Conservation (phyloP, 176 grass and related monocot species). For the Ampelocalamus luodianensis region DNA sequence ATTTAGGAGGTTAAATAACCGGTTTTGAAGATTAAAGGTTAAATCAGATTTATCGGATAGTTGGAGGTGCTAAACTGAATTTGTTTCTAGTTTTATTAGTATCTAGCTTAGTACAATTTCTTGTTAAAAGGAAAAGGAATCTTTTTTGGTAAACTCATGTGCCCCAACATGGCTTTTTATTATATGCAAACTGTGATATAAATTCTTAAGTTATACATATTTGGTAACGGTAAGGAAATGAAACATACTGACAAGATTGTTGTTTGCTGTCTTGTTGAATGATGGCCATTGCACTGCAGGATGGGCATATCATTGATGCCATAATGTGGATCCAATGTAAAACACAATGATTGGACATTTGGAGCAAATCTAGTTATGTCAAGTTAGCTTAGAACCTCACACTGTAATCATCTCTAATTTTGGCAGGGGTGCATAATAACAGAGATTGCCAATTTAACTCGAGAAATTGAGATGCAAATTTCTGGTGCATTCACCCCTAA, state of each 20-base stretch:
- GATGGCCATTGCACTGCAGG: not conserved
- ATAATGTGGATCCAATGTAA: conserved; percentile 43
- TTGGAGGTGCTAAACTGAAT: too few relatives aligned
- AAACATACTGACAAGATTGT: too few relatives aligned
- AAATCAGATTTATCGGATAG: too few relatives aligned
- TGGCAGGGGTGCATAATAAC: not conserved
- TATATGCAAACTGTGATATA: too few relatives aligned
- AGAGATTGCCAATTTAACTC: not conserved
- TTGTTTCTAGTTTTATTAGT: too few relatives aligned
- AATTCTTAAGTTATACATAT: too few relatives aligned
- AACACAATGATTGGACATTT: not conserved
- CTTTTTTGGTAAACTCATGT: too few relatives aligned
- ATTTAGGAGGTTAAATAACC: too few relatives aligned
- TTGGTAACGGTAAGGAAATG: too few relatives aligned
- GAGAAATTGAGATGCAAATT: not conserved
- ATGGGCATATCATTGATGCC: conserved; percentile 2
- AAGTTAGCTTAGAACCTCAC: not conserved
- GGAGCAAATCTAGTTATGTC: not conserved
- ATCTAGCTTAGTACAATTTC: not conserved
- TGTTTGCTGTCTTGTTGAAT: too few relatives aligned
- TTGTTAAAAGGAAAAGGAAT: not conserved
- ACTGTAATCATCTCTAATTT: not conserved
- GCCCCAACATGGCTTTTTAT: too few relatives aligned
- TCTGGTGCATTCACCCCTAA: not conserved
- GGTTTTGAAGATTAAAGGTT: too few relatives aligned